Base-by-base conservation (phyloP, 805 yeast species). In the Zygosaccharomyces bailii region DNA sequence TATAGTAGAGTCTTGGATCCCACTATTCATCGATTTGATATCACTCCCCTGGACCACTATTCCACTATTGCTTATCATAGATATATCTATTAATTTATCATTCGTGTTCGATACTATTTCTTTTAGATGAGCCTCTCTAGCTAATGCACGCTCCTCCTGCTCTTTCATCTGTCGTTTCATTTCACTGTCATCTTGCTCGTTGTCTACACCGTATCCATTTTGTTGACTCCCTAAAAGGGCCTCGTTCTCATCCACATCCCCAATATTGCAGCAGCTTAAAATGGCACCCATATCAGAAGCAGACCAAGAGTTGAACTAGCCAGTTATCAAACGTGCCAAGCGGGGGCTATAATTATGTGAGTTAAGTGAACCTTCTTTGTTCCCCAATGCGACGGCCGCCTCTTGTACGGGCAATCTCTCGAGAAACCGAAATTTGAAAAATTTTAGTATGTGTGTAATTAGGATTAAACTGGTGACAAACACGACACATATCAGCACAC, bases 31-130 rank as follows among this genome's bases (percentile, higher is more conserved):
- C 21, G 29, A 30, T 14, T 47, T 48, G 11, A 54, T 23, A 34
- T 55, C 60, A 32, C 49, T 48, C 8, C 63, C 53, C 24, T 52
- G 59, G 3, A 57, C 40, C 5, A 63, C 67, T 14, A 63, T 61
- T 5, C 66, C 67, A 42, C 67, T 61, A 43, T 63, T 61, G 39
- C 57, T 60, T 18, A 64, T 56, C 68, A 64, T 61, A 2, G 66
- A 62, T n/a, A 64, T 64, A 42, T 64, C 68, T 20, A 64, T 61
- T 20, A 61, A 50, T 37, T 57, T 61, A 43, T 63, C 68, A 31
- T 63, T 64, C 16, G 67, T 61, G 34, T 46, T 57, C 9, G 60
- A 50, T 8, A 64, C 68, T 39, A 64, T 63, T 17, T 59, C 59
- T 21, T 57, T 53, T 32, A 64, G 48, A 37, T 60, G 57, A 19